Base-by-base conservation (phyloP, 192 early-diverging fungal species). In the Borealophlyctis nickersoniae region DNA sequence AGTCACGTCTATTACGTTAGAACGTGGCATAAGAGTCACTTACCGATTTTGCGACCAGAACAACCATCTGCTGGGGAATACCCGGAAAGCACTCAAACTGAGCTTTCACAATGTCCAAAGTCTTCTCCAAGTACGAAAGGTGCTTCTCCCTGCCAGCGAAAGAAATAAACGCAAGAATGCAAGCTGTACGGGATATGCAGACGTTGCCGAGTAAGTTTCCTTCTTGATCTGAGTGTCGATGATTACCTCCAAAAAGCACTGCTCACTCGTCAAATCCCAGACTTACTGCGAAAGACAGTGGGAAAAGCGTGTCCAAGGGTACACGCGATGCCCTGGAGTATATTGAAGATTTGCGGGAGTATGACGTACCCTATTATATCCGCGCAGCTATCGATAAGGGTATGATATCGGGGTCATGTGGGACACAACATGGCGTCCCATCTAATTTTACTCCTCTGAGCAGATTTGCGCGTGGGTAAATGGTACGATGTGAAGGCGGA, bases 331-430 rank as follows among this genome's bases (percentile, higher is more conserved):
- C 78, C 32, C 45, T 85, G 4, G 92, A 94, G 52, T 76, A 82
- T 52, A 85, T 99, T 26, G 64, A 89, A 4, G 97, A 94, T 66
- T 85, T 98, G 57, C 86, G 97, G n/a, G 97, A 99, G 71, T 92
- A 89, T 63, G 97, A 99, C 67, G 84, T 99, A n/a, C 88, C 90
- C 36, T 99, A 98, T 73, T 98, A 96, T 69, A 81, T 92, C 51
- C 86, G 97, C 27, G 92, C 91, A 9, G 92, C 95, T 16, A 98
- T 99, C 49, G 95, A 99, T 72, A 81, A 86, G 60, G 85, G 89
- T 90, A 75, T 60, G 67, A 19, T 19, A 45, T 19, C 9, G 39
- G 39, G 19, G 39, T 19, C 9, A 7, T 45, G 7, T 45, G 39
- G 39, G 39, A 19, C 39, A 45, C 7, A 45, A 45, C 9, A 7